These are phyloP conservation scores for Nakaseomyces kungkrabaensis DNA, from an alignment of 1,139 yeast genomes.

Conservation along the genomic window DNA sequence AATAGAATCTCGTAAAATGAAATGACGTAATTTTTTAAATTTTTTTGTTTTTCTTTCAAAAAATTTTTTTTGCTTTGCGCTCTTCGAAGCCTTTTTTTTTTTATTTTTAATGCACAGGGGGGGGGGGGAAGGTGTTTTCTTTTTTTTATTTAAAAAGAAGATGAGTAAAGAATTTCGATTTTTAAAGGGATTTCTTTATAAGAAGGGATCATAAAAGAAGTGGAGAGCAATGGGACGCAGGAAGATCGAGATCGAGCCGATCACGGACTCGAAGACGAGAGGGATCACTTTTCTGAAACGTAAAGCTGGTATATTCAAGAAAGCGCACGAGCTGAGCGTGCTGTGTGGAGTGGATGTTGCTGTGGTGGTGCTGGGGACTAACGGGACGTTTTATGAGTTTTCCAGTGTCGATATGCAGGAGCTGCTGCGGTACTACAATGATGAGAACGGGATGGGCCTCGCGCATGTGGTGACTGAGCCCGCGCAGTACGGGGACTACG, in stretches of 20 bases:
- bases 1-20: too few relatives aligned
- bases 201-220: neutral
- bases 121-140: too few relatives aligned
- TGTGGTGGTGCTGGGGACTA: slow-evolving; percentile 75
- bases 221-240: slow-evolving; percentile 83
- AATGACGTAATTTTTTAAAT: neutral
- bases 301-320: slow-evolving; percentile 89
- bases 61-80: too few relatives aligned
- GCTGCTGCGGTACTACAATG: slow-evolving; percentile 43
- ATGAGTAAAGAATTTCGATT: too few relatives aligned
- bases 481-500: slow-evolving; percentile 40
- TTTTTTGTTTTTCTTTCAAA: too few relatives aligned
- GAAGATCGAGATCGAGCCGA: slow-evolving; percentile 88
- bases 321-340: slow-evolving; percentile 90
- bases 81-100: too few relatives aligned
- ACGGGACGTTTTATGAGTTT: slow-evolving; percentile 68
- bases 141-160: too few relatives aligned
- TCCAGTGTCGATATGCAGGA: slow-evolving; percentile 61
- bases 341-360: slow-evolving; percentile 90
- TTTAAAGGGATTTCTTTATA: too few relatives aligned
- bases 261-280: slow-evolving; percentile 78
- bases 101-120: too few relatives aligned
- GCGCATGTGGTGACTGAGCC: slow-evolving; percentile 56
- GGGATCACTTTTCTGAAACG: slow-evolving; percentile 88
- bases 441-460: slow-evolving; percentile 26